Base-by-base conservation (phyloP, 805 yeast genomes). In the Saccharomycopsis sp. region DNA sequence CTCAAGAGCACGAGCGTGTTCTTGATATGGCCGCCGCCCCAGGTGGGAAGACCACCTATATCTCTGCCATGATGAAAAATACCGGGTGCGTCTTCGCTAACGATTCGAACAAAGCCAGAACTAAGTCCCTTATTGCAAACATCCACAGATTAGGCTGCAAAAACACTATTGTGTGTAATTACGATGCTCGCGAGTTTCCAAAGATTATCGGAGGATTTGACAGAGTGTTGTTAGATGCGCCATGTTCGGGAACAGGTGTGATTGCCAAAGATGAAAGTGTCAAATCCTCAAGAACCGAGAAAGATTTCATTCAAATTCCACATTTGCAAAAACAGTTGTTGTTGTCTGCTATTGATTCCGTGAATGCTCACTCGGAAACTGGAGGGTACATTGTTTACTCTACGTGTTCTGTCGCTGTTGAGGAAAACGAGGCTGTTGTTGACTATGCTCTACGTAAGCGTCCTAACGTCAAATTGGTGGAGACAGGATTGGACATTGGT, bases 201-300 rank as follows among this genome's bases (percentile, higher is more conserved):
- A 90, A 90, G 71, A 97, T 94, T 41, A 90, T 94, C 70, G 99
- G 99, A 65, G 99, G 99, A 0, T 94, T 94, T 66, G 98, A 94
- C 71, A 83, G 99, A 73, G 84, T 94, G 46, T 75, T 94, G 63
- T 78, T 94, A 65, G 99, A 94, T 79, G 99, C 99, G 37, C 99
- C 99, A 64, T 94, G 99, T 75, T 91, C 99, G 4, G 99, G 99
- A 76, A 92, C 99, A 2, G 99, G 99, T 75, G 99, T 94, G 65
- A 94, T 94, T 69, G 94, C 97, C 61, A 94, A 94, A 75, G 99
- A 94, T 75, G 96, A 90, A 69, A 84, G 89, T 56, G 98, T 94
- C 62, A 94, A 94, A 73, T 85, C 88, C 14, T 85, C 87, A 62
- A 86, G 98, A 78, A 91, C 96, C 20, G 97, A 91, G 70, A 91